phyloP scores from a whole-genome alignment of 192 early-diverging fungal species.

The Linnemannia hyalina region DNA sequence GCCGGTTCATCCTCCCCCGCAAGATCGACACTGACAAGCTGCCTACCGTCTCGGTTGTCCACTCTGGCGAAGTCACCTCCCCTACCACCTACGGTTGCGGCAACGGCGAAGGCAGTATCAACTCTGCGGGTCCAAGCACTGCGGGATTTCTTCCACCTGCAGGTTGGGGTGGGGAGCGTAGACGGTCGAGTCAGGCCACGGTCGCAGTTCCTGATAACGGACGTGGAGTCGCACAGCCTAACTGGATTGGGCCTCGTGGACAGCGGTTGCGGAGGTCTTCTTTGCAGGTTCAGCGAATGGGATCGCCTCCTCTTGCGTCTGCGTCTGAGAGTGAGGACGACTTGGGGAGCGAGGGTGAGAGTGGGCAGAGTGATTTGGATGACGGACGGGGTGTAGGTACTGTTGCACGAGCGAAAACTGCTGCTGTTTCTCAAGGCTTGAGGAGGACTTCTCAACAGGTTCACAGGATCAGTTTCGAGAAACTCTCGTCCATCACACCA shows the following conservation, averaged over 20 bases:
- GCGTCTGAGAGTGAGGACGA: background rate
- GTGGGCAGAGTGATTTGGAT: conserved; percentile 2
- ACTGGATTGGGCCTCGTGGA: conserved; percentile 25
- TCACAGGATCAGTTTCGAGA: conserved; percentile 21
- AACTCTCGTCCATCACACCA: background rate
- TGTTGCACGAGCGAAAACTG: too few relatives aligned
- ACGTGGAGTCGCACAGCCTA: conserved; percentile 8
- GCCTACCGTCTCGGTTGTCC: background rate
- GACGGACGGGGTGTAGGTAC: conserved; percentile 42
- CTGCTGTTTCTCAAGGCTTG: background rate
- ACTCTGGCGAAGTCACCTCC: conserved; percentile 11
- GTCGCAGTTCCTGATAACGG: conserved; percentile 40
- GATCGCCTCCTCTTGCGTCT: background rate
- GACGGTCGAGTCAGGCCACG: conserved; percentile 44
- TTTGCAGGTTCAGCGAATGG: conserved; percentile 16
- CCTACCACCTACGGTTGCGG: conserved; percentile 25
- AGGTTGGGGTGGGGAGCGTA: conserved; percentile 43
- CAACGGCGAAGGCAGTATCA: background rate
- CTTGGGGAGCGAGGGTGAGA: background rate
- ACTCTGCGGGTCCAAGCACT: conserved; percentile 28
- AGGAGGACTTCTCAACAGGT: conserved; percentile 4
- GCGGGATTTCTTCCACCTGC: conserved; percentile 38
- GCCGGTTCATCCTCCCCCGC: conserved; percentile 40
- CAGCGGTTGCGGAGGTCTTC: conserved; percentile 32
- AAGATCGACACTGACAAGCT: conserved; percentile 31